Percentiles rank a stretch among this genome's conserved stretches.
Evolutionary conservation across 495 filamentous ascomycete species (phyloP).

Genomic region (Parathielavia appendiculata): DNA sequence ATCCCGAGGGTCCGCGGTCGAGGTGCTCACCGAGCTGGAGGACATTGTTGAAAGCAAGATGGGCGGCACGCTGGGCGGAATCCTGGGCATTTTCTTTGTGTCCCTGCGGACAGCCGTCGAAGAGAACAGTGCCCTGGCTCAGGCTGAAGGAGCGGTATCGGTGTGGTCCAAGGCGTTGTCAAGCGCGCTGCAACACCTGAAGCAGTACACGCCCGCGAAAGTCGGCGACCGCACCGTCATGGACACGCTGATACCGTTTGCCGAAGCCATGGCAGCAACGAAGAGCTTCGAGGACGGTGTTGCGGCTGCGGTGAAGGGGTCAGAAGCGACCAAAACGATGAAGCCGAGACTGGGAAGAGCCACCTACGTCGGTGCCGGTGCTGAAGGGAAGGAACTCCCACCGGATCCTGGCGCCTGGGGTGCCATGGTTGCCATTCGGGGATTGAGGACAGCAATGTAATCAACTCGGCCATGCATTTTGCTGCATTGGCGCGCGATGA

Average conservation of each 20-base stretch:
- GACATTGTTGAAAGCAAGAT: constrained; percentile 55
- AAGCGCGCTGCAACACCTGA: constrained; percentile 41
- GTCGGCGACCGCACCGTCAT: constrained; percentile 51
- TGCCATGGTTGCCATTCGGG: constrained; percentile 53
- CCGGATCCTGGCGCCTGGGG: constrained; percentile 61
- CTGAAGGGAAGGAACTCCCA: constrained; percentile 41
- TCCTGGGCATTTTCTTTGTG: constrained; percentile 56
- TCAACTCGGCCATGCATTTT: not conserved
- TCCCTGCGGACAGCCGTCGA: constrained; percentile 47
- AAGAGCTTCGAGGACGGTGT: constrained; percentile 48
- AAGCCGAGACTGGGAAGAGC: constrained; percentile 54
- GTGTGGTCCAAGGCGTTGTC: constrained; percentile 39
- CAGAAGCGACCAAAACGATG: constrained; percentile 50
- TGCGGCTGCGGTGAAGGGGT: constrained; percentile 48
- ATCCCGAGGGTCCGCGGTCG: constrained; percentile 44
- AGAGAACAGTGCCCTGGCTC: constrained; percentile 33
- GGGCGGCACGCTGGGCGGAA: constrained; percentile 57
- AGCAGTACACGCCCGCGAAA: constrained; percentile 45
- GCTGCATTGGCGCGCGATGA: not conserved
- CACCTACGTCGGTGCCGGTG: constrained; percentile 52
- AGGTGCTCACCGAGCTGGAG: constrained; percentile 48
- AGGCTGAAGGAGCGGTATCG: constrained; percentile 23
- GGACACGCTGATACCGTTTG: constrained; percentile 56
- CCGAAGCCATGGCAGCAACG: constrained; percentile 40
- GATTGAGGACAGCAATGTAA: constrained; percentile 32